phyloP scores from a whole-genome alignment of 75 land plant genomes.

The Cryptomeria japonica region DNA sequence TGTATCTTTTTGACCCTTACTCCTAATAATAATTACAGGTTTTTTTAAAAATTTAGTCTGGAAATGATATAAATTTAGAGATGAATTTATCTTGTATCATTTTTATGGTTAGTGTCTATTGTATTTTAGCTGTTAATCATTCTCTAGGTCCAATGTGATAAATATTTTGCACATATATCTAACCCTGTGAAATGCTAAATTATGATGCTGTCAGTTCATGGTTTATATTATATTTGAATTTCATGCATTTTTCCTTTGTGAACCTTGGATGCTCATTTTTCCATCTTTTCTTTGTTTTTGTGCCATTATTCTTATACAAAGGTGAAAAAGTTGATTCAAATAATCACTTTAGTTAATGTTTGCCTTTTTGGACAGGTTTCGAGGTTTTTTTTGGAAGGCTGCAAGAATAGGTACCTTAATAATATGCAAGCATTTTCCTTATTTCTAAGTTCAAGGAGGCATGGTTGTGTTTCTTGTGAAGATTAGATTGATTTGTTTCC shows the following conservation, averaged over 20 bases:
- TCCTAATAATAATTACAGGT: neutral
- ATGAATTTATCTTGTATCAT: neutral
- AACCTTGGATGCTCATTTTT: neutral
- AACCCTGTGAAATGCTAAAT: neutral
- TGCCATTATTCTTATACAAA: neutral
- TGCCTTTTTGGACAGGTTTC: constrained; percentile 54
- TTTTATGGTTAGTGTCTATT: neutral
- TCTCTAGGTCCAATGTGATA: neutral
- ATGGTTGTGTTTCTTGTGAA: neutral
- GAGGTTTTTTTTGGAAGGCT: constrained; percentile 97
- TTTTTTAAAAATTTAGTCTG: neutral
- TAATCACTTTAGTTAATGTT: neutral
- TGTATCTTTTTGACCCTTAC: neutral
- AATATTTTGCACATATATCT: neutral
- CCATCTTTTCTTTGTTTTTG: neutral
- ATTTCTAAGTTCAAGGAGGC: neutral
- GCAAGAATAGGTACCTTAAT: constrained; percentile 77
- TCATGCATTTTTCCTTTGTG: neutral
- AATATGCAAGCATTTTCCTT: neutral
- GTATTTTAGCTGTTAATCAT: neutral
- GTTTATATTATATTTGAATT: neutral
- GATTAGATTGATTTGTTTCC: neutral
- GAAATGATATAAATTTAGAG: neutral
- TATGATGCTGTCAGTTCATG: neutral
- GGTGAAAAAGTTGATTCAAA: neutral